phyloP scores from a whole-genome alignment of 2,329 filamentous ascomycete species.

The Venturia effusa region DNA sequence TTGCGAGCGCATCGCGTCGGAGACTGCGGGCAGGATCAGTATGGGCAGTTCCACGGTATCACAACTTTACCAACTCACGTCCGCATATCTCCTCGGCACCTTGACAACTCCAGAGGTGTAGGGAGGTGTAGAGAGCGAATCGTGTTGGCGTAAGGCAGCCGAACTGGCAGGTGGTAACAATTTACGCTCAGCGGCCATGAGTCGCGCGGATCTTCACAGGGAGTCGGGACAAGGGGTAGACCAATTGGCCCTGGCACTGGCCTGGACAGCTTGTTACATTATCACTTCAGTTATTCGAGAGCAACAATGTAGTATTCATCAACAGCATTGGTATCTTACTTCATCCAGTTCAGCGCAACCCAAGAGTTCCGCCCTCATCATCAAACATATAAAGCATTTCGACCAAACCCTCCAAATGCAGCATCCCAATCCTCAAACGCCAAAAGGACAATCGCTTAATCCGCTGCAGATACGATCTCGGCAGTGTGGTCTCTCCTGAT shows the following conservation, averaged over 20 bases:
- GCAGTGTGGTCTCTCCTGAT: conserved; percentile 37
- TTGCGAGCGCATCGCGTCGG: conserved; percentile 38
- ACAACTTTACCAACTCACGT: not conserved
- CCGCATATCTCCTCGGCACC: not conserved
- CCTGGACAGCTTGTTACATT: not conserved
- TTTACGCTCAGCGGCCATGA: not conserved
- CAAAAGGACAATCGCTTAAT: not conserved
- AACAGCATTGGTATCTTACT: no score
- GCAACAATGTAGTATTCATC: no score
- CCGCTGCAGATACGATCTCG: conserved; percentile 20
- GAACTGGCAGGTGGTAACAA: not conserved
- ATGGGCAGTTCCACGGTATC: not conserved
- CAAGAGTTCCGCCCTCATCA: not conserved
- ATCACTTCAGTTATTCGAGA: no score
- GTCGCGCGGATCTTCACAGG: conserved; percentile 1
- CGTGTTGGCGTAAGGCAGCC: not conserved
- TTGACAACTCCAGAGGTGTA: not conserved
- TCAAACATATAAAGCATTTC: not conserved
- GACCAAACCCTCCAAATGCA: conserved; percentile 1
- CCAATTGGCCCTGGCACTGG: not conserved
- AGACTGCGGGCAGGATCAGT: conserved; percentile 19
- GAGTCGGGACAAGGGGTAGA: not conserved
- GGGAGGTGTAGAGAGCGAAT: not conserved
- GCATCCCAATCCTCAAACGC: not conserved
- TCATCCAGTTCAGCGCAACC: not conserved